Evolutionary conservation across 2,329 filamentous ascomycete genomes (phyloP).

Genomic region (Penicillium sp.): DNA sequence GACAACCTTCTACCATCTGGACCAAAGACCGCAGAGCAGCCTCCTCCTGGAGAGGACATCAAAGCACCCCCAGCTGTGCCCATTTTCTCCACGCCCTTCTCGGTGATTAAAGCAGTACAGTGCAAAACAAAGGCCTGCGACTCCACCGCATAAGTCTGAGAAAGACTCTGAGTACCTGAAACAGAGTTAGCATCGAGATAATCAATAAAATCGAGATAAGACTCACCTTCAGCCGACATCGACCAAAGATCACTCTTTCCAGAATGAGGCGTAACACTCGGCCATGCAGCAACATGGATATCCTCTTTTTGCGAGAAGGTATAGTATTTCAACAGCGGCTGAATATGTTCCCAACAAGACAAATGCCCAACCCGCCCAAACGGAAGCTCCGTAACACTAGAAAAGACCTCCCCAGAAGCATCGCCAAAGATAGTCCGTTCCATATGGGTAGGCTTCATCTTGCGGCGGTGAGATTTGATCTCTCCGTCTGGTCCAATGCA

Average conservation of each 20-base stretch:
- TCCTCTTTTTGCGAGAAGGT: conserved; percentile 42
- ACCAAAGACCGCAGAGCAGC: conserved; percentile 46
- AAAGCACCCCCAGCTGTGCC: conserved; percentile 39
- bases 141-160: conserved; percentile 55
- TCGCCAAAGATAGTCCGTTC: conserved; percentile 51
- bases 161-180: conserved; percentile 39
- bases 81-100: conserved; percentile 44
- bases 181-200: not conserved
- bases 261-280: conserved; percentile 23
- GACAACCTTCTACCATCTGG: conserved; percentile 49
- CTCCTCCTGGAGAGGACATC: conserved; percentile 41
- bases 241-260: conserved; percentile 25
- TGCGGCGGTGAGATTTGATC: conserved; percentile 22
- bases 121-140: conserved; percentile 53
- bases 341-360: conserved; percentile 50
- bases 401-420: conserved; percentile 36
- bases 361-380: conserved; percentile 44
- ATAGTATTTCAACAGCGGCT: conserved; percentile 49
- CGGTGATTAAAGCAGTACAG: conserved; percentile 45
- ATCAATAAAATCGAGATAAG: no score
- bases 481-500: conserved; percentile 8
- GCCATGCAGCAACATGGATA: conserved; percentile 50
- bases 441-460: conserved; percentile 53
- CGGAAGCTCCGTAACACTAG: conserved; percentile 37
- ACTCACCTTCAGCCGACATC: conserved; percentile 29